These are phyloP conservation scores for Colletotrichum eremochloae DNA, from an alignment of 2,329 filamentous ascomycete genomes.

Conservation along the genomic window DNA sequence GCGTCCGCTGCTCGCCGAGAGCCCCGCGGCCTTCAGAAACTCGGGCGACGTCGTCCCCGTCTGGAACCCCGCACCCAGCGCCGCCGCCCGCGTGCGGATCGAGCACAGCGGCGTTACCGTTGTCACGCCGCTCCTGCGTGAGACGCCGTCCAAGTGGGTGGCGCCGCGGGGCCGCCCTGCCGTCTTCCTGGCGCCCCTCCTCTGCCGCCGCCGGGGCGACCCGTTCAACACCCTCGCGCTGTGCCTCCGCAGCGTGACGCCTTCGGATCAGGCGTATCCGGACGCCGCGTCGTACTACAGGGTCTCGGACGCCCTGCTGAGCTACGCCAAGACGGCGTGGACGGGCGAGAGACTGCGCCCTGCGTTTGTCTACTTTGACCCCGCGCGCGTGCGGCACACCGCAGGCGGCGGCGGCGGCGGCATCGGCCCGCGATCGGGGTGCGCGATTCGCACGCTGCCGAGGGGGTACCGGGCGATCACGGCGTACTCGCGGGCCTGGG, in stretches of 20 bases:
- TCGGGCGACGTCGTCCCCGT: not conserved
- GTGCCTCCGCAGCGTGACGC: not conserved
- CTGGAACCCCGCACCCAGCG: too few species aligned
- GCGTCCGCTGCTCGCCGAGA: not conserved
- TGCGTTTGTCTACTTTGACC: not conserved
- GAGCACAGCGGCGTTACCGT: not conserved
- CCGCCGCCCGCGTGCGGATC: not conserved
- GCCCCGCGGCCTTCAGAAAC: not conserved
- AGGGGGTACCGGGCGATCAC: not conserved
- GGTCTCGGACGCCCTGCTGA: not conserved
- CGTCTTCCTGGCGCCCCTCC: constrained; percentile 4
- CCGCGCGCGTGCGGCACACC: not conserved
- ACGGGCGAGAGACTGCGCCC: not conserved
- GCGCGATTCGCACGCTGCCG: constrained; percentile 11
- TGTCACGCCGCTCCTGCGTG: not conserved
- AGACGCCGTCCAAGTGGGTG: constrained; percentile 1
- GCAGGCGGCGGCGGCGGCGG: not conserved
- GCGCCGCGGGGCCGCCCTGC: too few species aligned
- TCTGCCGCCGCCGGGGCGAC: not conserved
- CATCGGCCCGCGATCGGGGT: not conserved
- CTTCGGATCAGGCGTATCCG: not conserved
- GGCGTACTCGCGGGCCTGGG: not conserved
- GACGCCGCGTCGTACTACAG: not conserved
- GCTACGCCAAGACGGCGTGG: not conserved
- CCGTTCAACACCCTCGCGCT: constrained; percentile 6